These are phyloP conservation scores for Dysphania ambrosioides DNA, from an alignment of 148 eudicot genomes.

Conservation along the genomic window DNA sequence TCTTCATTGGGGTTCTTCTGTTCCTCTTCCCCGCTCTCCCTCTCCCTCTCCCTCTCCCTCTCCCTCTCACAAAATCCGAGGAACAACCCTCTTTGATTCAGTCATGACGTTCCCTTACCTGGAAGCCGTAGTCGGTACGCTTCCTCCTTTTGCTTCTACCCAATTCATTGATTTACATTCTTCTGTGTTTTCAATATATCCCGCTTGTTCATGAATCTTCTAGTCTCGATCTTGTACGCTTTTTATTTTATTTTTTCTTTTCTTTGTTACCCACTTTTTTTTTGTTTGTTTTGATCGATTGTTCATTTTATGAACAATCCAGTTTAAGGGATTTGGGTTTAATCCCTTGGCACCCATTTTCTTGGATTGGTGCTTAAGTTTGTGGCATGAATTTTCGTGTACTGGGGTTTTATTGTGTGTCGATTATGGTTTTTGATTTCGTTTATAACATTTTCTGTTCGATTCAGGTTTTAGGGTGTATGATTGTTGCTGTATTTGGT, in stretches of 20 bases:
- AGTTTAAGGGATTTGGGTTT: slow-evolving; percentile 24
- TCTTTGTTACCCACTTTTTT: background rate
- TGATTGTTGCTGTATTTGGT: background rate
- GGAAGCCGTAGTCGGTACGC: slow-evolving; percentile 84
- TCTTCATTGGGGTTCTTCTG: background rate
- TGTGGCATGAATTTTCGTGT: background rate
- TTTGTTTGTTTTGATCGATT: background rate
- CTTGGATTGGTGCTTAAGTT: background rate
- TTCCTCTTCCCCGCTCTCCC: background rate
- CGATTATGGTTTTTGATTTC: background rate
- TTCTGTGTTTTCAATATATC: background rate
- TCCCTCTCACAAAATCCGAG: slow-evolving; percentile 12
- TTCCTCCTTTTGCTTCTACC: slow-evolving; percentile 1
- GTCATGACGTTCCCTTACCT: slow-evolving; percentile 90
- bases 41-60: slow-evolving; percentile 3
- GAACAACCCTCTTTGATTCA: background rate
- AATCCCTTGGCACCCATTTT: slow-evolving; percentile 1
- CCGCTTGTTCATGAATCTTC: background rate
- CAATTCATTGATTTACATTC: background rate
- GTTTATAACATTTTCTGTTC: background rate
- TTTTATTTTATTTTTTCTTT: background rate
- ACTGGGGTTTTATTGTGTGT: background rate
- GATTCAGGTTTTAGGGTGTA: background rate
- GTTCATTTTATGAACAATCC: too few relatives aligned
- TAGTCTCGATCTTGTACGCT: background rate